Evolutionary conservation across 768 basidiomycete genomes (phyloP), one percentile per base, ranked within the genome.

Genomic region (Collybiopsis confluens): DNA sequence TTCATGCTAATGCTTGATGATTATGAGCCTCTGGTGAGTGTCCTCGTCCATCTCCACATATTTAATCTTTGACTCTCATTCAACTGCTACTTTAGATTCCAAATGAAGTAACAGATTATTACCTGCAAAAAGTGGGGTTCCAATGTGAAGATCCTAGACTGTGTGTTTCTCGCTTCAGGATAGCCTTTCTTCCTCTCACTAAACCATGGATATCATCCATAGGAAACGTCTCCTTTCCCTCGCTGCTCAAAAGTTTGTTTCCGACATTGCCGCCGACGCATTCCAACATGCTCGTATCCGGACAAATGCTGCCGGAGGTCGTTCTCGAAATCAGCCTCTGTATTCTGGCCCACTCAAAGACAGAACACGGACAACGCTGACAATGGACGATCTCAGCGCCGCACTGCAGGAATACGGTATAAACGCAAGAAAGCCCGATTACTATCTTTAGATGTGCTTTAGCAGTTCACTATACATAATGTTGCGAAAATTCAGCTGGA

Each of bases 261-360:
- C 94, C 6, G 96, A 98, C 65, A 95, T 99, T 52, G 90, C 96
- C 2, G 83, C 90, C 2, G 97, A 99, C 67, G 94, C 97, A 9
- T 98, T 92, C 70, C 94, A 98, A 64, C 96, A 98, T 70, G 97
- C 97, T 7, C 90, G 96, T 27, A 91, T 98, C 62, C 85, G 97
- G 35, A 91, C 92, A 1, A 96, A 92, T 56, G 92, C 91, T 33
- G 66, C 85, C 4, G 82, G 86, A 26, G 88, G 90, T 35, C 79
- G 90, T 15, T 76, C 83, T 26, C 78, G 88, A 24, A 82, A 80
- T 60, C 82, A 83, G 59, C 75, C 79, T 1, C 15, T 48, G 18
- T 64, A 74, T 24, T 64, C 71, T 10, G 86, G 85, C 13, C 80
- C 81, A 40, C 74, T 77, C 40, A 86, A 88, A 90, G 91, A 92